Evolutionary conservation across 2,329 filamentous ascomycete species (phyloP), one percentile per base, ranked within the genome.

Genomic region (Diaporthe citriasiana): DNA sequence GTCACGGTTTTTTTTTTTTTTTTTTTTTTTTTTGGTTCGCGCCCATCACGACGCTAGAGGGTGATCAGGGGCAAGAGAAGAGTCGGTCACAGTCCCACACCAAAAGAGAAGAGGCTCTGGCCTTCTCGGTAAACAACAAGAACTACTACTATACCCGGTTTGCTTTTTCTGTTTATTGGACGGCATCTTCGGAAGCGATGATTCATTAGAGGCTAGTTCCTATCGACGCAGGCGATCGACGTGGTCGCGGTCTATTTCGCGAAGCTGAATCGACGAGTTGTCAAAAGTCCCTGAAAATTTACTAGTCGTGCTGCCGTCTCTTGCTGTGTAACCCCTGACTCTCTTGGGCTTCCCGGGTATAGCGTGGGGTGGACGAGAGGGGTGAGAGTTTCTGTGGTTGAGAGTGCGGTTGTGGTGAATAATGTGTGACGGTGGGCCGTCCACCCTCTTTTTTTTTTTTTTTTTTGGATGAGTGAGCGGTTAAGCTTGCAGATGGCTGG

Each of bases 1-100:
- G 69, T 72, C 38, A 72, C 35, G 73, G 73, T 66, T 45, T 60
- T 57, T 55, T 60, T 74, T 55, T 74, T 42, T 60, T 74, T 55
- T 74, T 42, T n/a, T 66, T 45, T 60, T 57, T 55, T 60, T 74
- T 55, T 74, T 42, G 53, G 42, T 72, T 70, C 27, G 27, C 27
- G 38, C 53, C 68, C 33, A 22, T 53, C 47, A 27, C 47, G 6
- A 35, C 30, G 40, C 47, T 40, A 53, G 63, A 53, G 30, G 15
- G 47, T 68, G 63, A 51, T 35, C 63, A 68, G 45, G 47, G 63
- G 63, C 45, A 51, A 51, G 30, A 40, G 47, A 40, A 68, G 63
- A 68, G 63, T 40, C 47, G 45, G 47, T 68, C 47, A 68, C 47
- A 25, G 63, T 53, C 63, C 47, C 30, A 66, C 45, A 53, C 17